Evolutionary conservation across 306 rosid species (phyloP).

Genomic region (Abrus precatorius): DNA sequence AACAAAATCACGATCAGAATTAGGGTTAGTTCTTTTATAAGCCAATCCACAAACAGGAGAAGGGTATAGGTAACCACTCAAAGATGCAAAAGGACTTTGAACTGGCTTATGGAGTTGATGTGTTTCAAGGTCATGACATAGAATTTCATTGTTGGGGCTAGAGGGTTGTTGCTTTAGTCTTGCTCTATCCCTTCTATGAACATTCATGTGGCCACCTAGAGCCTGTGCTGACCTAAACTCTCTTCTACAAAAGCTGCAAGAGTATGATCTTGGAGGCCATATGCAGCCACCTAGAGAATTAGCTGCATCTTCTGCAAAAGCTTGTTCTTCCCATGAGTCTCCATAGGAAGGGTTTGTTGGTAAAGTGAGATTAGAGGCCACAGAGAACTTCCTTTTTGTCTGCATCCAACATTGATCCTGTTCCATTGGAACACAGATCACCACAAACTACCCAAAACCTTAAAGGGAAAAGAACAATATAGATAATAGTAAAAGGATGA

Average conservation of each 20-base stretch:
- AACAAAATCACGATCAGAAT: constrained; percentile 50
- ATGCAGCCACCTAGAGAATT: constrained; percentile 83
- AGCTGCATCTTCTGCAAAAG: constrained; percentile 85
- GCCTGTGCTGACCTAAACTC: constrained; percentile 98
- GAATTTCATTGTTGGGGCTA: constrained; percentile 50
- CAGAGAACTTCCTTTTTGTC: constrained; percentile 66
- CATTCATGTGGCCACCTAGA: constrained; percentile 96
- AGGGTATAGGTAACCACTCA: constrained; percentile 54
- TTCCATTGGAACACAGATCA: constrained; percentile 61
- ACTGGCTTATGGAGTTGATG: constrained; percentile 28
- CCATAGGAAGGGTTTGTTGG: constrained; percentile 55
- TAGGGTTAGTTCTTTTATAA: constrained; percentile 69
- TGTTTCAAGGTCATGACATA: constrained; percentile 39
- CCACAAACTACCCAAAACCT: constrained; percentile 25
- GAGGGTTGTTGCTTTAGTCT: constrained; percentile 73
- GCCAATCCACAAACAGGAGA: constrained; percentile 65
- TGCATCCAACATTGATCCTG: constrained; percentile 69
- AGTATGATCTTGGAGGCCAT: constrained; percentile 96
- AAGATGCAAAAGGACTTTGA: constrained; percentile 46
- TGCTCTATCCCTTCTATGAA: constrained; percentile 93
- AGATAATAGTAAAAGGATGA: constrained; percentile 7
- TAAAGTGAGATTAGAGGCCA: constrained; percentile 46
- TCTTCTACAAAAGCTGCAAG: constrained; percentile 91
- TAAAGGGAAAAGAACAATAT: neutral
- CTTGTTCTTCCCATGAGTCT: constrained; percentile 95